phyloP scores from a whole-genome alignment of 1,284 basidiomycete species.

The Fomitiporia mediterranea region DNA sequence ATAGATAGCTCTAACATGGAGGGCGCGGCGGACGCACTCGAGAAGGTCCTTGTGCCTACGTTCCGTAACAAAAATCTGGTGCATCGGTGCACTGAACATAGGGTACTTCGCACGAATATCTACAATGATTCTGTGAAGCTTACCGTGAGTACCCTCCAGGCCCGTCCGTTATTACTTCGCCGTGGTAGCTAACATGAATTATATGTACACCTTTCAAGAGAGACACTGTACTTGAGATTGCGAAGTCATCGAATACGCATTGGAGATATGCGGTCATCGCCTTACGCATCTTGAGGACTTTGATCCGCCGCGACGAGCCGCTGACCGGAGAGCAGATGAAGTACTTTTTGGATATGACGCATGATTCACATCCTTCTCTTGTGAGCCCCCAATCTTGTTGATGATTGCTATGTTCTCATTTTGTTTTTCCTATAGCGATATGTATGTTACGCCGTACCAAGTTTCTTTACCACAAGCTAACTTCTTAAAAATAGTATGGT shows the following conservation, averaged over 20 bases:
- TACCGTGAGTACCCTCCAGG: slow-evolving; percentile 36
- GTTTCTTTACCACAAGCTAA: not conserved
- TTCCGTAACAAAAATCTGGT: slow-evolving; percentile 38
- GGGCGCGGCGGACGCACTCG: slow-evolving; percentile 35
- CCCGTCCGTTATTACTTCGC: not conserved
- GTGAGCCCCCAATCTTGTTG: slow-evolving; percentile 36
- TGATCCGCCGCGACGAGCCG: slow-evolving; percentile 73
- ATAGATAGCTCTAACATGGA: slow-evolving; percentile 42
- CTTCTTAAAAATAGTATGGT: slow-evolving; percentile 46
- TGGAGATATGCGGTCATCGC: slow-evolving; percentile 84
- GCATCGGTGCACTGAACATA: slow-evolving; percentile 39
- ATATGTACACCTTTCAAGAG: not conserved
- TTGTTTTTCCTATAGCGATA: slow-evolving; percentile 44
- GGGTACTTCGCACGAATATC: slow-evolving; percentile 39
- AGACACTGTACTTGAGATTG: slow-evolving; percentile 51
- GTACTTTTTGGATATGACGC: slow-evolving; percentile 52
- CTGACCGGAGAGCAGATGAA: slow-evolving; percentile 47
- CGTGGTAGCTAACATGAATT: not conserved
- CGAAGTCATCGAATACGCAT: slow-evolving; percentile 59
- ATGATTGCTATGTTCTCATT: not conserved
- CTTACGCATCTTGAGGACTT: slow-evolving; percentile 64
- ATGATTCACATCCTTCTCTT: slow-evolving; percentile 60
- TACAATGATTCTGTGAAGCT: slow-evolving; percentile 39
- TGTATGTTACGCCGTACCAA: slow-evolving; percentile 35
- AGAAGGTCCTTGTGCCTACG: slow-evolving; percentile 32